phyloP scores from a whole-genome alignment of 345 rosid genomes.

The Psidium guajava region DNA sequence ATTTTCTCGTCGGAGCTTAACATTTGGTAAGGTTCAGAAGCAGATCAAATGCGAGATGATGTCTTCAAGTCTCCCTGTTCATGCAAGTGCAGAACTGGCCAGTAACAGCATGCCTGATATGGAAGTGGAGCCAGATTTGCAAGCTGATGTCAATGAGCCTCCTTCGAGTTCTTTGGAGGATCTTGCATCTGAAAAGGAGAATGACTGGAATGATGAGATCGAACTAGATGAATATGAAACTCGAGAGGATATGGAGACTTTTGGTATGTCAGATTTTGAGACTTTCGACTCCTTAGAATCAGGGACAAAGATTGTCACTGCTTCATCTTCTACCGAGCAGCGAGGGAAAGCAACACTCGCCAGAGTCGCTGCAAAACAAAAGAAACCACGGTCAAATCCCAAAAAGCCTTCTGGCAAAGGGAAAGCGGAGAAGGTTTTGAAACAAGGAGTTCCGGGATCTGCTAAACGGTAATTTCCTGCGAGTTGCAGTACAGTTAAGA shows the following conservation, averaged over 20 bases:
- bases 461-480: conserved; percentile 6
- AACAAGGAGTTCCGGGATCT: conserved; percentile 6
- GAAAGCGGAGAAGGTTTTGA: neutral
- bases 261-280: conserved; percentile 4
- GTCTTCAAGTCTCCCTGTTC: conserved; percentile 14
- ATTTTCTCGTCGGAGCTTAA: conserved; percentile 36
- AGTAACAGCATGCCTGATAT: neutral
- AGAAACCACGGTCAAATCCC: neutral
- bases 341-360: neutral
- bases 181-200: neutral
- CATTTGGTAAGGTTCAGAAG: conserved; percentile 70
- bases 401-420: neutral
- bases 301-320: neutral
- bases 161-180: neutral
- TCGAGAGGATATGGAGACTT: conserved; percentile 17
- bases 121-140: conserved; percentile 15
- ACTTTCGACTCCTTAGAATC: neutral
- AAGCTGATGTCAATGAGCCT: neutral
- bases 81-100: conserved; percentile 13
- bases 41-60: conserved; percentile 51
- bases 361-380: neutral
- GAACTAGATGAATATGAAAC: conserved; percentile 7
- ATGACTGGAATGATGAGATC: neutral
- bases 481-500: neutral
- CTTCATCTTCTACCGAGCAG: neutral